A percentile compares a stretch with the other conserved stretches of the same genome.
These are phyloP conservation scores for Metrosideros polymorpha DNA, from an alignment of 441 rosid genomes.

Conservation along the genomic window DNA sequence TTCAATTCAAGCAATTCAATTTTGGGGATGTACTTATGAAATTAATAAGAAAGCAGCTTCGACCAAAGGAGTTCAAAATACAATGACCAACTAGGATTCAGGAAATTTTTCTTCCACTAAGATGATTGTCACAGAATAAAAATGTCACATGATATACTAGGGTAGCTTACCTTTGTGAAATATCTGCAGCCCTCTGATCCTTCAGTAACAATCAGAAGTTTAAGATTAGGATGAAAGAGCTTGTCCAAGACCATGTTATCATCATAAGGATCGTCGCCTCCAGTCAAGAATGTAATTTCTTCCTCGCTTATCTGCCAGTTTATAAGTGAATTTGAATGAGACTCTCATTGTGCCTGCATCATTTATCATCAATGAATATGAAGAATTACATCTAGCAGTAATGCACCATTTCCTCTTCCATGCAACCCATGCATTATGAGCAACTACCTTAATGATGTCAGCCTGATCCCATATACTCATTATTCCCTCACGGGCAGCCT, in stretches of 20 bases:
- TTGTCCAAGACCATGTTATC: slow-evolving; percentile 75
- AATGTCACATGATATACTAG: neutral
- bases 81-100: neutral
- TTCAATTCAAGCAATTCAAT: neutral
- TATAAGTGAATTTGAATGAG: neutral
- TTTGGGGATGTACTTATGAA: neutral
- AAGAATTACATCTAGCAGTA: neutral
- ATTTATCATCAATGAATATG: neutral
- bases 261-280: slow-evolving; percentile 74
- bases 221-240: slow-evolving; percentile 79
- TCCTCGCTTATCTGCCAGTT: slow-evolving; percentile 82
- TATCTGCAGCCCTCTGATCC: slow-evolving; percentile 91
- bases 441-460: slow-evolving; percentile 75
- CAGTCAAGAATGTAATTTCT: slow-evolving; percentile 81
- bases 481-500: slow-evolving; percentile 73
- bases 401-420: neutral
- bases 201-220: slow-evolving; percentile 85
- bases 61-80: neutral
- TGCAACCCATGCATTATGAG: neutral
- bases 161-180: slow-evolving; percentile 63
- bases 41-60: neutral
- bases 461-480: slow-evolving; percentile 91
- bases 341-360: neutral
- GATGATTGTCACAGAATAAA: neutral
- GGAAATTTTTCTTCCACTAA: neutral